Base-by-base conservation (phyloP, 371 early-diverging fungal species). In the Mucor saturninus region DNA sequence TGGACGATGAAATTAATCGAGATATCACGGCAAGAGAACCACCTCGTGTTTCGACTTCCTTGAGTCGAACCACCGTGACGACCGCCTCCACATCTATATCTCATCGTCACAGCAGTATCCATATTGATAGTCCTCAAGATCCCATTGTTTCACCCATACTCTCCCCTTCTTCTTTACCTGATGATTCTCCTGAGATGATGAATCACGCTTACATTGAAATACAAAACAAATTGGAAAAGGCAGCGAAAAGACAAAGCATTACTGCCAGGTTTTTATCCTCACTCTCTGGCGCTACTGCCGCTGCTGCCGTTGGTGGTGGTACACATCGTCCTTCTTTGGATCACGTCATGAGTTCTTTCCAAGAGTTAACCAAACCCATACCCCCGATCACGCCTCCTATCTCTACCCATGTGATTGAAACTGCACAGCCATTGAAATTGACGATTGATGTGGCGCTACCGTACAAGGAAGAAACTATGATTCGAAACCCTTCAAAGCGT, bases 231-330 rank as follows among this genome's bases (percentile, higher is more conserved):
- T 26, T 72, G 51, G 69, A 75, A 45, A 77, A 72, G n/a, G 62
- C 64, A 13, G 66, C 59, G n/a, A 82, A 82, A 43, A 61, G 82
- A 64, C 79, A 77, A 28, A 79, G 79, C 67, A 68, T 79, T n/a
- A 79, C 77, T 1, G 73, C 82, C 2, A 63, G 74, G 0, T 82
- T 72, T 40, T 62, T 79, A 8, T 74, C 75, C 13, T 68, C 75
- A 7, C 32, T 73, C 9, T 52, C 61, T 0, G 57, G 54, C 2
- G 53, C 35, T 46, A 26, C 48, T 46, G 48, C 26, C 11, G 32
- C 21, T 21, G 21, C 21, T 1, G 21, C 21, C 21, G 21, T 21
- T 21, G 21, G 21, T 21, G 37, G n/a, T 53, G 54, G 38, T 32
- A 21, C 21, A 21, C 21, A 55, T 9, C 40, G 56, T 49, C 64